phyloP scores from a whole-genome alignment of 257 asterid species.

The Plantago major region DNA sequence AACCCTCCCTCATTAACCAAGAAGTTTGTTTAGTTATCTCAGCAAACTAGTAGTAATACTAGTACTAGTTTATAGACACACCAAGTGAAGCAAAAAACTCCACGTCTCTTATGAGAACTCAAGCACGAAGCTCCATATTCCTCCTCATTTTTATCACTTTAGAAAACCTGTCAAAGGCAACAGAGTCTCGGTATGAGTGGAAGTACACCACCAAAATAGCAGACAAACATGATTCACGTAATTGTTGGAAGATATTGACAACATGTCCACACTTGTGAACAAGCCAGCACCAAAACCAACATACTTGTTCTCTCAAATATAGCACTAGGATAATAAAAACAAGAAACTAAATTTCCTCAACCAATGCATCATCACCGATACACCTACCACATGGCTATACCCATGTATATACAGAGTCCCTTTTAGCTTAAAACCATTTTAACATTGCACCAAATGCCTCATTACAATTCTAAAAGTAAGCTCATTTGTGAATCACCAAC shows the following conservation, averaged over 20 bases:
- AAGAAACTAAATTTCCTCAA: constrained; percentile 13
- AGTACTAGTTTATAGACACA: too few species aligned
- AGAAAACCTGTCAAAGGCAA: constrained; percentile 48
- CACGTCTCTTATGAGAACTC: constrained; percentile 22
- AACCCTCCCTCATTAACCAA: constrained; percentile 26
- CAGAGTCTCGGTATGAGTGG: constrained; percentile 41
- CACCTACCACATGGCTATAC: too few species aligned
- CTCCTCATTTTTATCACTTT: constrained; percentile 31
- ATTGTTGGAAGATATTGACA: too few species aligned
- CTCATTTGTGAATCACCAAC: too few species aligned
- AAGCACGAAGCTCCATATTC: constrained; percentile 35
- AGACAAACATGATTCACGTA: constrained; percentile 53
- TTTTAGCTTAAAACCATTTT: too few species aligned
- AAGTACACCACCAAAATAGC: constrained; percentile 33
- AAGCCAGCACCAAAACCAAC: constrained; percentile 46
- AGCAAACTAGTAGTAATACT: constrained; percentile 2
- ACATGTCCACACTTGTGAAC: constrained; percentile 27
- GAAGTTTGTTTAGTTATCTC: constrained; percentile 19
- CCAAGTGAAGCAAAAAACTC: constrained; percentile 21
- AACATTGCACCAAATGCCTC: too few species aligned
- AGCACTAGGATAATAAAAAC: constrained; percentile 18
- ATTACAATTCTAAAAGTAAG: too few species aligned
- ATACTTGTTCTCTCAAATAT: constrained; percentile 26
- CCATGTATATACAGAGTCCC: too few species aligned
- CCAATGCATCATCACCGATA: too few species aligned